Base-by-base conservation (phyloP, 805 yeast genomes). In the Monosporozyma aquatica region DNA sequence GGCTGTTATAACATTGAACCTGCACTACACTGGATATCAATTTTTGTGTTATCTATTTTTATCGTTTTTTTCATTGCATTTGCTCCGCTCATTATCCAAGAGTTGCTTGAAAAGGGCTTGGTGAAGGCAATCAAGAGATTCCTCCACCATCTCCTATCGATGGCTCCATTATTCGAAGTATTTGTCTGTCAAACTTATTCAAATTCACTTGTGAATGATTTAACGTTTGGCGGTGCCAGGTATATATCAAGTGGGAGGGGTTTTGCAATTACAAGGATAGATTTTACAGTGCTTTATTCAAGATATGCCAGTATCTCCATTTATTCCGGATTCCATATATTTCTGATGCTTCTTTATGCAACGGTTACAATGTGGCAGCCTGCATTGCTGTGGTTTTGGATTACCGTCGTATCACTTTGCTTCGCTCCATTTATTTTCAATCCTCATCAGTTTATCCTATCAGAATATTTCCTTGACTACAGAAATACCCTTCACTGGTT, bases 161-260 rank as follows among this genome's bases (percentile, higher is more conserved):
- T 89, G 45, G 83, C 97, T 2, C 97, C 97, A 2, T 65, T 89
- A 42, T 90, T 90, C 64, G 97, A 90, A 60, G 97, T 90, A 6
- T 87, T 90, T 65, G 95, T 86, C 7, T 87, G 97, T 60, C 96
- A 89, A 62, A 82, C 89, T 7, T 90, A 90, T 59, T 84, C 97
- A 4, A 76, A 77, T 52, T 74, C 96, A 0, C 67, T 90, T 51
- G 65, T 76, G 37, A 75, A 76, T 40, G 92, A 89, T 61, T 69
- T 90, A 39, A 72, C 87, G 1, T 81, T 83, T 65, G 97, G 97
- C 4, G 95, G 95, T 37, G 97, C 97, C 1, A 73, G 78, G 42
- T 90, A 90, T 57, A 82, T 90, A 48, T 80, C 95, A 9, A 87
- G 97, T 2, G 97, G 97, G 2, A 70, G 97, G 65, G 95, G 95